Percentiles rank a stretch among this genome's conserved stretches.
phyloP scores from a whole-genome alignment of 306 rosid genomes.

The Lagenaria siceraria region DNA sequence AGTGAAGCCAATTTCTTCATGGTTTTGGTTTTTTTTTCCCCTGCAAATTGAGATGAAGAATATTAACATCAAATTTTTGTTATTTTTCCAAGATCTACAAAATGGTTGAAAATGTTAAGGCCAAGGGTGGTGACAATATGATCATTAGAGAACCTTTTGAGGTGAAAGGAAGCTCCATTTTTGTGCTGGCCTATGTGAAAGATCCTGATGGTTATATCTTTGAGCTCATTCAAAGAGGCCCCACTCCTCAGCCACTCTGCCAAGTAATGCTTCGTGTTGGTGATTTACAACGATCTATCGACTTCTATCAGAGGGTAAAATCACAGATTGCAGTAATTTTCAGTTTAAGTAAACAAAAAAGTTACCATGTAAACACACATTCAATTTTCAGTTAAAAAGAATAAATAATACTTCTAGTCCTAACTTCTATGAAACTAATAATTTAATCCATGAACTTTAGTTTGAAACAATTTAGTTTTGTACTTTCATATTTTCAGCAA shows the following conservation, averaged over 20 bases:
- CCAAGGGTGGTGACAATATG: slow-evolving; percentile 51
- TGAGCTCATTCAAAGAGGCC: slow-evolving; percentile 68
- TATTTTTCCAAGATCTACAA: slow-evolving; percentile 35
- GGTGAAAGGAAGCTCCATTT: slow-evolving; percentile 50
- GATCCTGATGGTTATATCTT: slow-evolving; percentile 89
- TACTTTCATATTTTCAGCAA: no score
- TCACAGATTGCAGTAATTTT: neutral
- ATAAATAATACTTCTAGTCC: no score
- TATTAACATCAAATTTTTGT: neutral
- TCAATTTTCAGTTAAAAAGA: no score
- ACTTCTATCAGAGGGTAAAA: slow-evolving; percentile 80
- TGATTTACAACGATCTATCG: slow-evolving; percentile 68
- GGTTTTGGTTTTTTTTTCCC: neutral
- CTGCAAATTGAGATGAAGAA: slow-evolving; percentile 36
- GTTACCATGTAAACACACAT: neutral
- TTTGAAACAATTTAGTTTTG: no score
- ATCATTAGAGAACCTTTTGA: slow-evolving; percentile 72
- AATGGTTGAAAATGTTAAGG: slow-evolving; percentile 53
- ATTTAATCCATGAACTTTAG: no score
- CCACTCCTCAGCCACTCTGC: slow-evolving; percentile 76
- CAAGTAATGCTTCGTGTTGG: slow-evolving; percentile 99
- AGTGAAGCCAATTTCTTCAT: slow-evolving; percentile 12
- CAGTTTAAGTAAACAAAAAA: neutral
- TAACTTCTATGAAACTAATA: no score
- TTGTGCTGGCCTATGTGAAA: slow-evolving; percentile 67